phyloP scores from a whole-genome alignment of 768 basidiomycete genomes.

The Phaeolepiota aurea region DNA sequence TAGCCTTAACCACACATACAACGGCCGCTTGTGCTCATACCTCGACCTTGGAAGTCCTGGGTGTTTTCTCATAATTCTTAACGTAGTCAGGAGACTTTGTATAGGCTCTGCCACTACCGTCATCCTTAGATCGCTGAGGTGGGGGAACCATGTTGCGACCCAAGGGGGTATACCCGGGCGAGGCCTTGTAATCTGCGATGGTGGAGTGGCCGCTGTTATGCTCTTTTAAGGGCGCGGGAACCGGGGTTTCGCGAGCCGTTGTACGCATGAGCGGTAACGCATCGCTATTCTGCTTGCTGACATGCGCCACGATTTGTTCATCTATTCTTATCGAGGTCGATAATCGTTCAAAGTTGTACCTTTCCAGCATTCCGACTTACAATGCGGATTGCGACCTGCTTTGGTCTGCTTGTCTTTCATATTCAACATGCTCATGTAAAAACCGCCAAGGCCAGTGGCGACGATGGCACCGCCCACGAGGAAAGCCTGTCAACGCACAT shows the following conservation, averaged over 20 bases:
- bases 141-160: conserved; percentile 18
- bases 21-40: too few relatives aligned
- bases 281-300: neutral
- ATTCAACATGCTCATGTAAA: conserved; percentile 18
- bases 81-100: conserved; percentile 26
- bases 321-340: conserved; percentile 13
- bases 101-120: conserved; percentile 16
- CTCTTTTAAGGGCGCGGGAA: conserved; percentile 13
- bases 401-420: conserved; percentile 17
- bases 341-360: neutral
- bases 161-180: conserved; percentile 9
- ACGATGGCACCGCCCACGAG: conserved; percentile 20
- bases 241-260: conserved; percentile 7
- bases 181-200: conserved; percentile 14
- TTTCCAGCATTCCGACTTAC: conserved; percentile 11
- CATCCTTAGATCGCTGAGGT: conserved; percentile 19
- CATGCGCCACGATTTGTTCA: conserved; percentile 16
- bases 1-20: too few relatives aligned
- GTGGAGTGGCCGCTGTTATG: conserved; percentile 19
- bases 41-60: neutral
- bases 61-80: conserved; percentile 22
- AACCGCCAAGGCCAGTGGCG: conserved; percentile 16
- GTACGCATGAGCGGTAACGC: neutral
- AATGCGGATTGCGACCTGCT: conserved; percentile 19
- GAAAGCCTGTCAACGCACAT: conserved; percentile 14